Conservation (phyloP, 2,329 filamentous ascomycete genomes). For the Hypoxylon sp. region DNA sequence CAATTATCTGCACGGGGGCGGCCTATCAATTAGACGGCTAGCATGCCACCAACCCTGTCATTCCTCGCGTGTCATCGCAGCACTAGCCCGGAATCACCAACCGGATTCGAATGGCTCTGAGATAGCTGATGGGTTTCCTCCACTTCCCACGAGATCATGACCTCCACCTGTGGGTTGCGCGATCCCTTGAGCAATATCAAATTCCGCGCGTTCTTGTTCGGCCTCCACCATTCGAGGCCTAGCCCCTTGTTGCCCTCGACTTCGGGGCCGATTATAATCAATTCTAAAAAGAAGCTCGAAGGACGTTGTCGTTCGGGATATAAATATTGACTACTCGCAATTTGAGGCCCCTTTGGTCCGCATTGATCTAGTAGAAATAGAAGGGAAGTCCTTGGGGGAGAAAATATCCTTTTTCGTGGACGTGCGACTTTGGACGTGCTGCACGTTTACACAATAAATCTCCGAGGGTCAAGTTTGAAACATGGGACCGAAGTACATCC, state of each 20-base stretch:
- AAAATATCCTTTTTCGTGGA: slow-evolving; percentile 16
- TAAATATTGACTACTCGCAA: slow-evolving; percentile 6
- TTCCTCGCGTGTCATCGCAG: slow-evolving; percentile 41
- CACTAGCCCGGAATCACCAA: slow-evolving; percentile 39
- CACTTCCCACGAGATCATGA: slow-evolving; percentile 42
- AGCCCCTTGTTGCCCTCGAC: slow-evolving; percentile 24
- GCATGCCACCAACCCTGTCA: slow-evolving; percentile 32
- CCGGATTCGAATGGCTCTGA: slow-evolving; percentile 35
- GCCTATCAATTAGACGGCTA: slow-evolving; percentile 26
- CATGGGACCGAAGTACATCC: slow-evolving; percentile 13
- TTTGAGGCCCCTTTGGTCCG: neutral
- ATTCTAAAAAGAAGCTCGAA: slow-evolving; percentile 3
- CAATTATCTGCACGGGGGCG: slow-evolving; percentile 5
- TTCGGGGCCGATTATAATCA: slow-evolving; percentile 13
- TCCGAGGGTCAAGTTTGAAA: slow-evolving; percentile 40
- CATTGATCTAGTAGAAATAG: slow-evolving; percentile 10
- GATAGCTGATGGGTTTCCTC: slow-evolving; percentile 27
- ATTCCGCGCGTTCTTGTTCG: slow-evolving; percentile 31
- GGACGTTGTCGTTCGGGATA: neutral
- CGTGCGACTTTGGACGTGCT: slow-evolving; percentile 18
- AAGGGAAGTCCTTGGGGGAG: slow-evolving; percentile 4
- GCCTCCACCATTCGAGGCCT: slow-evolving; percentile 12
- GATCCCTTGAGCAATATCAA: slow-evolving; percentile 37
- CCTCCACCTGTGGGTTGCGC: slow-evolving; percentile 38
- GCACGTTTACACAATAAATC: slow-evolving; percentile 42